Evolutionary conservation across 768 basidiomycete species (phyloP), one percentile per base, ranked within the genome.

Genomic region (Calocybe gangraenosa): DNA sequence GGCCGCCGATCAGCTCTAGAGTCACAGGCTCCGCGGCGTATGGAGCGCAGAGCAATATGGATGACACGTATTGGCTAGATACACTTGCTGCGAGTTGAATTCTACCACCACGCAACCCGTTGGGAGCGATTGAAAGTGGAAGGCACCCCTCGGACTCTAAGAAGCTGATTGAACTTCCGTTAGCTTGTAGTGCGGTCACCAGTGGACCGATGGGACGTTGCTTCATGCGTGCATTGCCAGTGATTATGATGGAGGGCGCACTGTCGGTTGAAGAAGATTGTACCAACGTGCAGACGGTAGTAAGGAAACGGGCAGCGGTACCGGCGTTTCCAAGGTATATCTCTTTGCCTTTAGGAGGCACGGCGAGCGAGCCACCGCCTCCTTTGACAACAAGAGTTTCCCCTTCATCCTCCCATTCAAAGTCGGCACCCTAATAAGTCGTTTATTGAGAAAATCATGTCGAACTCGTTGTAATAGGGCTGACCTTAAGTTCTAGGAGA

Each of bases 141-240:
- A 97, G 81, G 59, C 92, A 94, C 7, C 93, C 94, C 30, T 79
- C 64, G 2, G 76, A 73, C 62, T 92, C 93, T 50, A 86, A 68
- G 59, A 85, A 99, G 23, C 76, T 67, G 62, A 99, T 84, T 21
- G 73, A 62, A 51, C 81, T 84, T 9, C 92, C 87, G 57, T 96
- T 97, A 5, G 79, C 73, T 37, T 75, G 68, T 11, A 99, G 82
- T 2, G 96, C 92, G 42, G 90, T 84, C 41, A 98, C 95, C 17
- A 99, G 76, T 5, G 96, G 91, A 0, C 92, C 96, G 53, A 95
- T 93, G 11, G 96, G 96, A 21, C 95, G 85, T 64, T 98, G 92
- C 67, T 97, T 98, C 96, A 98, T 99, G 48, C 95, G 82, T 0
- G 94, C 91, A 54, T 99, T 99, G 37, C 96, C 96, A 8, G 96